Conservation (phyloP, 106 monocot species). For the Acorus calamus region DNA sequence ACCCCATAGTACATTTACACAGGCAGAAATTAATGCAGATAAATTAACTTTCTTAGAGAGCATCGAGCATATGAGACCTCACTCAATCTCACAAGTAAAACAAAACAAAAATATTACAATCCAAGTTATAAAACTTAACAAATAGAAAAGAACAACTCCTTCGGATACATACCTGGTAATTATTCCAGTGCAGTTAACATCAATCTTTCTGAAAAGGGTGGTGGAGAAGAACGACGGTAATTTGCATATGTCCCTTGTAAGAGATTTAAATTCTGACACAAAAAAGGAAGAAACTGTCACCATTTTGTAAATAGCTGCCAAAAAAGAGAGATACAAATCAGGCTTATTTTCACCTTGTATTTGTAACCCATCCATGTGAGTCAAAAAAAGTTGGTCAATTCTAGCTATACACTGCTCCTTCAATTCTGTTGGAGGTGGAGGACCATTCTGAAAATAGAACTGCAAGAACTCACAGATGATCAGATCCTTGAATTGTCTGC, state of each 20-base stretch:
- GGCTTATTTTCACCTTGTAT: slow-evolving; percentile 43
- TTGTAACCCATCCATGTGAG: slow-evolving; percentile 61
- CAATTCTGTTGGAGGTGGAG: slow-evolving; percentile 62
- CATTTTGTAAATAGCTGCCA: neutral
- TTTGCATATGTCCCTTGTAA: slow-evolving; percentile 83
- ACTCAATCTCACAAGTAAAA: too few relatives aligned
- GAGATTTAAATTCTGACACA: slow-evolving; percentile 53
- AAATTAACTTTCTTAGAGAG: too few relatives aligned
- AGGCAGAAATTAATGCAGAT: too few relatives aligned
- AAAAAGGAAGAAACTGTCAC: slow-evolving; percentile 6
- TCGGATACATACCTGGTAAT: too few relatives aligned
- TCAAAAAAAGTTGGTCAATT: slow-evolving; percentile 74
- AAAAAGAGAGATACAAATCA: neutral
- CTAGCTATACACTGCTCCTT: slow-evolving; percentile 73
- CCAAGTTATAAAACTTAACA: too few relatives aligned
- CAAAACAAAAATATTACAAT: too few relatives aligned
- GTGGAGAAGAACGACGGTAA: slow-evolving; percentile 79
- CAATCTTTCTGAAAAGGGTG: slow-evolving; percentile 73
- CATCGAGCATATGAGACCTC: too few relatives aligned
- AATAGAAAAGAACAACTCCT: too few relatives aligned
- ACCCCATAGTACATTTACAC: too few relatives aligned
- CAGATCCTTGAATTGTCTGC: too few relatives aligned
- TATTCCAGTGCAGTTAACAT: slow-evolving; percentile 42
- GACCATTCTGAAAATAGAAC: slow-evolving; percentile 90
- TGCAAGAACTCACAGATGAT: slow-evolving; percentile 9